Evolutionary conservation across 2,329 filamentous ascomycete genomes (phyloP), one percentile per base, ranked within the genome.

Genomic region (Colletotrichum filicis): DNA sequence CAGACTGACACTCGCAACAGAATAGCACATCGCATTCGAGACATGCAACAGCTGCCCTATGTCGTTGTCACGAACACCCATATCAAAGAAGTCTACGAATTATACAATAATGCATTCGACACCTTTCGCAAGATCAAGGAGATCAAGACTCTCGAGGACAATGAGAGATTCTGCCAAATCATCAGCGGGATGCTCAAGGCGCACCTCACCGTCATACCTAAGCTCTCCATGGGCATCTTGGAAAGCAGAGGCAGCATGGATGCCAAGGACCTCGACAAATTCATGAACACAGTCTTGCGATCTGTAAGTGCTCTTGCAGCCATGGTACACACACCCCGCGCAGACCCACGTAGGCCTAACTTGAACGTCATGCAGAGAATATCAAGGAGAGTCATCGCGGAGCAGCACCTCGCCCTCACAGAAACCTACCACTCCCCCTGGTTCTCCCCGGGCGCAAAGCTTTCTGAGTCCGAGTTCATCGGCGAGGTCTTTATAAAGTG

Each of bases 31-130:
- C 94, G 97, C 42, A 92, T 99, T 75, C 94, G 97, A 72, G 96
- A 99, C 81, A 98, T 99, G 90, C 97, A 99, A 83, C 95, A 94
- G 75, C 88, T 99, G 53, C 97, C 97, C 22, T 99, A 98, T 80
- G 94, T 97, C 49, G 96, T 98, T 67, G 94, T 98, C 60, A 95
- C 94, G n/a, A 99, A 99, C 79, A 91, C 91, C 7, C 95, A 99
- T 82, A 94, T 99, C 75, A 95, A 94, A 80, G 92, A 97, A 76
- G 97, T 98, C 42, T 99, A 99, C 84, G 95, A 98, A 81, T 89
- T 98, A 7, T 99, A 99, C 86, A 97, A 98, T 84, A 92, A 92
- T 76, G 96, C 97, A n/a, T 99, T 99, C 78, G 97, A 99, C 81
- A 92, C 88, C 66, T 93, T 98, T 75, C 93, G 97, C 60, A 93